Evolutionary conservation across 306 rosid species (phyloP), one percentile per base, ranked within the genome.

Genomic region (Vachellia pachyceras): DNA sequence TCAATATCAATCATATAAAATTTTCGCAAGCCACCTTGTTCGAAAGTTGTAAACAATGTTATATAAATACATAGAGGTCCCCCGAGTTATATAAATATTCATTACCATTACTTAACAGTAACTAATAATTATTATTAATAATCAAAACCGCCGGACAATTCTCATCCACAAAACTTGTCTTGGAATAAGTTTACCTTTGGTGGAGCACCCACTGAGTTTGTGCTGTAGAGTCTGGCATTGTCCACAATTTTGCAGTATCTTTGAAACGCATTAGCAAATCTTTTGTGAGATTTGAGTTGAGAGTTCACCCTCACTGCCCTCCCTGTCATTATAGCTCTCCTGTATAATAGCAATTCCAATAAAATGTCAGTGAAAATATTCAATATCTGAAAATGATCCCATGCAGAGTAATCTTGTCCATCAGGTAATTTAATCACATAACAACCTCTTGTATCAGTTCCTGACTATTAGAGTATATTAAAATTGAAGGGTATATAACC

Each of bases 271-370:
- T 83, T 86, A 1, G 97, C 99, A 92, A 95, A 95, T 82, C 97
- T 93, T 84, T 89, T 92, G 90, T 95, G 99, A 75, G 99, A 95
- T 78, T 84, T 83, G 86, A 95, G 61, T 72, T 95, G 98, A 20
- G 97, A 92, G 77, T 87, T 92, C 41, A 93, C 97, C 80, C 98
- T 90, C 78, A 95, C 99, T 68, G 98, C 99, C 65, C 99, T 90
- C 11, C 92, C 84, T 52, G 90, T 75, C 87, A 89, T 83, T 77
- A 95, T 86, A 57, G 97, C 94, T 86, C 99, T 89, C 93, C 99
- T 92, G 85, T 66, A 76, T 73, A 77, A 71, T 20, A 23, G 67
- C 23, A 23, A 72, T 78, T 73, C 9, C 68, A 75, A 54, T n/a
- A 0, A 5, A 77, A 67, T 76, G 80, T 79, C 37, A 65, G 29